A percentile compares a stretch with the other conserved stretches of the same genome.
Evolutionary conservation across 1,284 basidiomycete genomes (phyloP).

Genomic region (Chiua sp.): DNA sequence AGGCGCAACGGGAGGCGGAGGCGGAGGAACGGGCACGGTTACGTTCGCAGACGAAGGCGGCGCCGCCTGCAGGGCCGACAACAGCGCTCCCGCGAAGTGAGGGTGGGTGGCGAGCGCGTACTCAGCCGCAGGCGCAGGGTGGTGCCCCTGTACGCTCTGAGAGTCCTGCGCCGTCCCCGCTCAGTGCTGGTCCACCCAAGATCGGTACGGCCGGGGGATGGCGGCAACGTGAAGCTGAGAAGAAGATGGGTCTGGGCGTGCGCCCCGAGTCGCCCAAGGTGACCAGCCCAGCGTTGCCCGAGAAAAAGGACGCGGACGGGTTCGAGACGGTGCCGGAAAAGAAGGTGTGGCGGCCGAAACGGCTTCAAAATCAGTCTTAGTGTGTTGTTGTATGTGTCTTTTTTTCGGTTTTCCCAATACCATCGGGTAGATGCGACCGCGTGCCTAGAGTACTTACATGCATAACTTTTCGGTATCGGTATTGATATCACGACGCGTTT

Average conservation of each 20-base stretch:
- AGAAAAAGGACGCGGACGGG: slow-evolving; percentile 67
- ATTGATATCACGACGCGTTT: too few relatives aligned
- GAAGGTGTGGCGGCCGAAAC: slow-evolving; percentile 50
- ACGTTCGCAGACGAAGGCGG: slow-evolving; percentile 34
- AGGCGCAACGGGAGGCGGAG: slow-evolving; percentile 82
- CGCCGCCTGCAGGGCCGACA: too few relatives aligned
- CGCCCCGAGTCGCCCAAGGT: slow-evolving; percentile 43
- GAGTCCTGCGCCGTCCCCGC: slow-evolving; percentile 31
- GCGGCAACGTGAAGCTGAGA: too few relatives aligned
- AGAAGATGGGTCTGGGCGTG: slow-evolving; percentile 28
- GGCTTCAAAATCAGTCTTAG: slow-evolving; percentile 27
- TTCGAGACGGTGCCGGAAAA: slow-evolving; percentile 65
- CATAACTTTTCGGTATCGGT: too few relatives aligned
- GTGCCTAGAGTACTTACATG: too few relatives aligned
- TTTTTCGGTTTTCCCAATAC: too few relatives aligned
- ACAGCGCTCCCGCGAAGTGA: slow-evolving; percentile 11
- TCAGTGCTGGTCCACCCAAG: slow-evolving; percentile 41
- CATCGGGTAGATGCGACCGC: too few relatives aligned
- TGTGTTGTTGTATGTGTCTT: background rate
- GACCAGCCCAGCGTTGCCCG: slow-evolving; percentile 34
- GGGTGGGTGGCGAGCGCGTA: slow-evolving; percentile 24
- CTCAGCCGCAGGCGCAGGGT: slow-evolving; percentile 18
- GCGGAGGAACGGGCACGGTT: slow-evolving; percentile 60
- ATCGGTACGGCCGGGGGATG: too few relatives aligned
- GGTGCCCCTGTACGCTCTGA: slow-evolving; percentile 40